Conservation (phyloP, 2,329 filamentous ascomycete genomes). For the Cladosporium sphaerospermum region DNA sequence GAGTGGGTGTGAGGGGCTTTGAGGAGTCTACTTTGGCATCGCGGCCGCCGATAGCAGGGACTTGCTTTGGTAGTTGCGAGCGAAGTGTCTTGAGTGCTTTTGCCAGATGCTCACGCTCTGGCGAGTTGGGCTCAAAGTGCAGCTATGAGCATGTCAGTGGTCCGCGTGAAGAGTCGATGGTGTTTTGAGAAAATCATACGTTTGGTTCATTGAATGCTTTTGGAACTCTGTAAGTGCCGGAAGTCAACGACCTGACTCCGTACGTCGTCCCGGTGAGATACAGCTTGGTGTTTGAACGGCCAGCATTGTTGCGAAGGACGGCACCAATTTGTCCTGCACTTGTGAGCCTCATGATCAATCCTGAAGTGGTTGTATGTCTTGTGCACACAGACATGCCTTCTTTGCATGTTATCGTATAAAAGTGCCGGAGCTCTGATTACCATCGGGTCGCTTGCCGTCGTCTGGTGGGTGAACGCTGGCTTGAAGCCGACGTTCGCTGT, state of each 20-base stretch:
- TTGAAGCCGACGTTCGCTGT: no score
- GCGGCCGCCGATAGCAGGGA: conserved; percentile 78
- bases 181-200: neutral
- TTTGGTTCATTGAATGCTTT: conserved; percentile 8
- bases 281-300: conserved; percentile 1
- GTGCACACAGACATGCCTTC: no score
- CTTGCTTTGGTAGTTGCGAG: conserved; percentile 62
- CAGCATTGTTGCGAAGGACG: conserved; percentile 5
- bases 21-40: conserved; percentile 51
- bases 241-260: conserved; percentile 1
- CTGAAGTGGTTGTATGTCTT: neutral
- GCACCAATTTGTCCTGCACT: neutral
- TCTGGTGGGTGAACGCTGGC: no score
- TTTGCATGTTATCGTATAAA: neutral
- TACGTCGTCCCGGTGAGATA: neutral
- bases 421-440: neutral
- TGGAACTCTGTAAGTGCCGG: conserved; percentile 6
- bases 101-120: conserved; percentile 68
- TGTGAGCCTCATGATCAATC: conserved; percentile 4
- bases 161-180: neutral
- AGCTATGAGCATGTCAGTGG: conserved; percentile 50
- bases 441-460: no score
- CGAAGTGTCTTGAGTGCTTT: conserved; percentile 67
- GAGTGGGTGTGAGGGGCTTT: conserved; percentile 60
- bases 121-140: conserved; percentile 78